A percentile compares a stretch with the other conserved stretches of the same genome.
Conservation (phyloP, 1,284 basidiomycete genomes). For the Pyrrhoderma noxium region DNA sequence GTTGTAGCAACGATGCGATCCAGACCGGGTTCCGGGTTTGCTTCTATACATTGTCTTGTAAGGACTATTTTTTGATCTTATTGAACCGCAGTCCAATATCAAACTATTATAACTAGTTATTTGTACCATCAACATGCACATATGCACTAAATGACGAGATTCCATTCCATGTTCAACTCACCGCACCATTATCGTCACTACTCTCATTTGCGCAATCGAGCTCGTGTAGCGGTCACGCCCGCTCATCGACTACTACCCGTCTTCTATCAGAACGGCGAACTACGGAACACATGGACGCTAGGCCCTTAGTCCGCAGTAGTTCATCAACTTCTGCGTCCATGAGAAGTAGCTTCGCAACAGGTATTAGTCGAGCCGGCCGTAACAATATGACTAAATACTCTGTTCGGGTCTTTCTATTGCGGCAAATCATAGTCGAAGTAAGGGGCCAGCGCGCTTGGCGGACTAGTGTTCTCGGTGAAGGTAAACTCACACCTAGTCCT, state of each 20-base stretch:
- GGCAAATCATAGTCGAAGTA: slow-evolving; percentile 32
- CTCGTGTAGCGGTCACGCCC: not conserved
- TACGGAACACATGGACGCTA: not conserved
- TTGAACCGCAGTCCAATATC: not conserved
- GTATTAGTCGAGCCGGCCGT: too few species aligned
- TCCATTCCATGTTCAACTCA: slow-evolving; percentile 57
- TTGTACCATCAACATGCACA: slow-evolving; percentile 41
- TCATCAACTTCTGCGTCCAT: slow-evolving; percentile 2
- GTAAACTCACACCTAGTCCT: slow-evolving; percentile 33
- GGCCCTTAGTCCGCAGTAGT: not conserved
- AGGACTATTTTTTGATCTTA: slow-evolving; percentile 24
- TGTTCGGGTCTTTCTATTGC: slow-evolving; percentile 36
- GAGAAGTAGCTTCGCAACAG: not conserved
- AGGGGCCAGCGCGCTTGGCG: slow-evolving; percentile 29
- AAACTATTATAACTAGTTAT: slow-evolving; percentile 23
- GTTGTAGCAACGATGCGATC: slow-evolving; percentile 21
- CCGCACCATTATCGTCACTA: slow-evolving; percentile 36
- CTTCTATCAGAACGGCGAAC: not conserved
- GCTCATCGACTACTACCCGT: not conserved
- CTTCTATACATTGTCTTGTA: slow-evolving; percentile 45
- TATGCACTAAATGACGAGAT: slow-evolving; percentile 47
- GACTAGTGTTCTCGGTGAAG: slow-evolving; percentile 34
- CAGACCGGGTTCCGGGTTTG: slow-evolving; percentile 24
- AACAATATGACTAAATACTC: slow-evolving; percentile 20
- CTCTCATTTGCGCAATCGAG: slow-evolving; percentile 27